A percentile compares a stretch with the other conserved stretches of the same genome.
These are phyloP conservation scores for Tinospora cordifolia DNA, from an alignment of 164 flowering plant genomes.

Conservation along the genomic window DNA sequence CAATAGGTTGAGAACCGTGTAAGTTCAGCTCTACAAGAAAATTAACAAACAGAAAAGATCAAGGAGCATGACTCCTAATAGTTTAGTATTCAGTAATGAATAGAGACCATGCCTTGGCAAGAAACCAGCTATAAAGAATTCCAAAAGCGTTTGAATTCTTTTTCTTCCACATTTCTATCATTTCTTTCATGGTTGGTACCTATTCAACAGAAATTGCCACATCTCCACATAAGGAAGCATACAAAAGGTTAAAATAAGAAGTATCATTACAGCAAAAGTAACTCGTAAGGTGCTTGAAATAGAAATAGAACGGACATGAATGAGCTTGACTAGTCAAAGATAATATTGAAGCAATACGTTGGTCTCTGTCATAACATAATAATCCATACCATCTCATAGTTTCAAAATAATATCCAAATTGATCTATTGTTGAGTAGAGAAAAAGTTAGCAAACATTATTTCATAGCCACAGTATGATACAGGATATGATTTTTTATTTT, in stretches of 20 bases:
- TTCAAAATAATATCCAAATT: neutral
- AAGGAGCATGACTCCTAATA: too few relatives aligned
- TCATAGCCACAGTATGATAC: neutral
- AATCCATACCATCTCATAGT: neutral
- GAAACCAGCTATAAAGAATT: conserved; percentile 86
- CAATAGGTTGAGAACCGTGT: neutral
- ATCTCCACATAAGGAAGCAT: neutral
- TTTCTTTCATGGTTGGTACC: conserved; percentile 81
- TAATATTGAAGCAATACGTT: neutral
- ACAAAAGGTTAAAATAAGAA: neutral
- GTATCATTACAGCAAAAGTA: too few relatives aligned
- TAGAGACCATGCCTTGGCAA: conserved; percentile 65
- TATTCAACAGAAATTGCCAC: conserved; percentile 24
- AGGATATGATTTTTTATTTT: too few relatives aligned
- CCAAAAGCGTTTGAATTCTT: conserved; percentile 60
- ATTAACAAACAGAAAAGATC: neutral
- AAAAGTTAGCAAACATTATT: neutral
- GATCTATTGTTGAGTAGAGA: neutral
- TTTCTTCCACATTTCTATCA: conserved; percentile 81
- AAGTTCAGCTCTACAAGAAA: neutral
- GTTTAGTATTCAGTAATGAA: neutral
- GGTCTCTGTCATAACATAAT: neutral
- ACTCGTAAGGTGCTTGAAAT: neutral
- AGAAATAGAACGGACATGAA: neutral
- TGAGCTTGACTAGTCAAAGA: neutral